Evolutionary conservation across 768 basidiomycete genomes (phyloP).

Genomic region (Naganishia vaughanmartiniae): DNA sequence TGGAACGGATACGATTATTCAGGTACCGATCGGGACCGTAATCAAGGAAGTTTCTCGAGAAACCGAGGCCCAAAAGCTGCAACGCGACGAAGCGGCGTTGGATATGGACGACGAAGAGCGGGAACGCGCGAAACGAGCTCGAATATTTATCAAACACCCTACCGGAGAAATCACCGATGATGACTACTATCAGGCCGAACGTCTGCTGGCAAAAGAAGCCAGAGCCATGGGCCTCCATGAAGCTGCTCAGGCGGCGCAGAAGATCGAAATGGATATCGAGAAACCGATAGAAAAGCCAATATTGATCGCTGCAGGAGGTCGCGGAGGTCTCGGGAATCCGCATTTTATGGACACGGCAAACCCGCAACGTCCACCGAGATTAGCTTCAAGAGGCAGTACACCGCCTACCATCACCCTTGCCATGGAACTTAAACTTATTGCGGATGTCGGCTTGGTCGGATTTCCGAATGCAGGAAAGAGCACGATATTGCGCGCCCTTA

Average conservation of each 20-base stretch:
- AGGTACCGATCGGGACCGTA: constrained; percentile 86
- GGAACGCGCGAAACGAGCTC: constrained; percentile 35
- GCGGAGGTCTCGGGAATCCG: constrained; percentile 83
- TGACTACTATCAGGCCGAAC: constrained; percentile 42
- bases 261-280: constrained; percentile 40
- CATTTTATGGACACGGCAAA: constrained; percentile 68
- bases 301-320: constrained; percentile 72
- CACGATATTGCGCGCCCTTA: constrained; percentile 83
- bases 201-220: constrained; percentile 37
- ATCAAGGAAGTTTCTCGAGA: constrained; percentile 67
- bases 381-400: constrained; percentile 56
- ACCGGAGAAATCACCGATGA: constrained; percentile 36
- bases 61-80: constrained; percentile 64
- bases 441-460: constrained; percentile 93
- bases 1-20: constrained; percentile 69
- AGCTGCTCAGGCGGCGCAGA: constrained; percentile 31
- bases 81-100: constrained; percentile 67
- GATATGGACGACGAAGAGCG: constrained; percentile 56
- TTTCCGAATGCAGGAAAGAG: constrained; percentile 91
- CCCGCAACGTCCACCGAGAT: constrained; percentile 70
- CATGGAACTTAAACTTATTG: constrained; percentile 86
- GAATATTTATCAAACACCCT: constrained; percentile 42
- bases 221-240: constrained; percentile 22
- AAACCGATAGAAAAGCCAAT: constrained; percentile 38
- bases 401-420: constrained; percentile 63